Conservation (phyloP, 2,329 filamentous ascomycete species). For the Talaromyces sp. region DNA sequence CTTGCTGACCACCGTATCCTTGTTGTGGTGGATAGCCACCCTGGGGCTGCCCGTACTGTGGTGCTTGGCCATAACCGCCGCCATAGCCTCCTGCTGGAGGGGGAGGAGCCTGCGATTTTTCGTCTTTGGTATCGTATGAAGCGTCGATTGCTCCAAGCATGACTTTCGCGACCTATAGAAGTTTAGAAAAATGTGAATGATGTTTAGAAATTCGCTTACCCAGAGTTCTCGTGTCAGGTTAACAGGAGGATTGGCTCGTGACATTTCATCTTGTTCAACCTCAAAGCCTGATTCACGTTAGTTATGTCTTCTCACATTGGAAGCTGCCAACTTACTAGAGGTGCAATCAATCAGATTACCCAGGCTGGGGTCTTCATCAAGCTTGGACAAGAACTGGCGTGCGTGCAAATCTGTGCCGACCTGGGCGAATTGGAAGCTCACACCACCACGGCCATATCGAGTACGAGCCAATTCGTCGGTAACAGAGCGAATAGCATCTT, state of each 20-base stretch:
- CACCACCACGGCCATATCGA: slow-evolving; percentile 55
- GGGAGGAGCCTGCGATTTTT: slow-evolving; percentile 46
- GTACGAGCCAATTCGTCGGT: slow-evolving; percentile 50
- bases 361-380: slow-evolving; percentile 62
- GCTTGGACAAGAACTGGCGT: slow-evolving; percentile 59
- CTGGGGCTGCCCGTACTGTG: slow-evolving; percentile 11
- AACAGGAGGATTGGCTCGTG: slow-evolving; percentile 58
- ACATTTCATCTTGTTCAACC: slow-evolving; percentile 65
- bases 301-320: background rate
- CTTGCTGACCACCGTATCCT: slow-evolving; percentile 2
- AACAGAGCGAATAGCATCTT: slow-evolving; percentile 56
- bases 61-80: slow-evolving; percentile 23
- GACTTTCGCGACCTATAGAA: slow-evolving; percentile 56
- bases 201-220: slow-evolving; percentile 33
- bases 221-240: slow-evolving; percentile 64
- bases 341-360: slow-evolving; percentile 65
- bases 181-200: slow-evolving; percentile 18
- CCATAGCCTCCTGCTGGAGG: slow-evolving; percentile 32
- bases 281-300: slow-evolving; percentile 54
- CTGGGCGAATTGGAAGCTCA: slow-evolving; percentile 67
- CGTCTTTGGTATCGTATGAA: slow-evolving; percentile 64
- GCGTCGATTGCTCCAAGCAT: slow-evolving; percentile 65
- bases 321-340: slow-evolving; percentile 53
- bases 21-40: slow-evolving; percentile 15
- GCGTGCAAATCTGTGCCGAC: slow-evolving; percentile 65